phyloP scores from a whole-genome alignment of 768 basidiomycete genomes.

The Neoboletus subvelutipes region DNA sequence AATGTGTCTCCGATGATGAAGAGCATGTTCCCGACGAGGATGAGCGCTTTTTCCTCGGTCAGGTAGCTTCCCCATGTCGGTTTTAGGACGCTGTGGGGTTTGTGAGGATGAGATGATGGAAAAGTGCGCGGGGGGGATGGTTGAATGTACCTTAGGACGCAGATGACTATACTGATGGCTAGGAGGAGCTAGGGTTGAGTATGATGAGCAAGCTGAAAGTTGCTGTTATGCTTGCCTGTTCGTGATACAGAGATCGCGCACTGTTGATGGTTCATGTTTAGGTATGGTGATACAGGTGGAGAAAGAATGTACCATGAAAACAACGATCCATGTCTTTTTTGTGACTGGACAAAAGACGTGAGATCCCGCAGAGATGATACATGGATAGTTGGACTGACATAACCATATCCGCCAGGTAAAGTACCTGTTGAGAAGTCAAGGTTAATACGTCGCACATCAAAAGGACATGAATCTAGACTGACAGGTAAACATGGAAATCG shows the following conservation, averaged over 20 bases:
- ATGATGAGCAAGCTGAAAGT: not conserved
- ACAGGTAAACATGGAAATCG: constrained; percentile 30
- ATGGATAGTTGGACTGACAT: constrained; percentile 15
- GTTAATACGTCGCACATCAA: not conserved
- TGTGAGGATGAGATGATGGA: not conserved
- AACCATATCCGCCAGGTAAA: constrained; percentile 33
- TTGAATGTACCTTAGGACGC: constrained; percentile 17
- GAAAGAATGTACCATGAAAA: constrained; percentile 19
- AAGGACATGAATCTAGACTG: not conserved
- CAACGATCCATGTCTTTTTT: constrained; percentile 11
- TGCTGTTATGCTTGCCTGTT: constrained; percentile 12
- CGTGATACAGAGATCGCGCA: constrained; percentile 18
- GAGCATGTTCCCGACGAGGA: constrained; percentile 23
- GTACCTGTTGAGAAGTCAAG: constrained; percentile 14
- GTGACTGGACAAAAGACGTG: constrained; percentile 16
- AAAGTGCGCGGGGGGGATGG: no score
- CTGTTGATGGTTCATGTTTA: constrained; percentile 7
- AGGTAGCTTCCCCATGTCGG: constrained; percentile 17
- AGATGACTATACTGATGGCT: constrained; percentile 18
- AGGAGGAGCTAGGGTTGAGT: not conserved
- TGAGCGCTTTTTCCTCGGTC: not conserved
- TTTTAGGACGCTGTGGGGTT: constrained; percentile 4
- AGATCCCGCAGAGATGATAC: not conserved
- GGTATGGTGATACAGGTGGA: not conserved
- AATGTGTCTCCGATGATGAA: constrained; percentile 28